Base-by-base conservation (phyloP, 805 yeast species). In the Teunomyces stri region DNA sequence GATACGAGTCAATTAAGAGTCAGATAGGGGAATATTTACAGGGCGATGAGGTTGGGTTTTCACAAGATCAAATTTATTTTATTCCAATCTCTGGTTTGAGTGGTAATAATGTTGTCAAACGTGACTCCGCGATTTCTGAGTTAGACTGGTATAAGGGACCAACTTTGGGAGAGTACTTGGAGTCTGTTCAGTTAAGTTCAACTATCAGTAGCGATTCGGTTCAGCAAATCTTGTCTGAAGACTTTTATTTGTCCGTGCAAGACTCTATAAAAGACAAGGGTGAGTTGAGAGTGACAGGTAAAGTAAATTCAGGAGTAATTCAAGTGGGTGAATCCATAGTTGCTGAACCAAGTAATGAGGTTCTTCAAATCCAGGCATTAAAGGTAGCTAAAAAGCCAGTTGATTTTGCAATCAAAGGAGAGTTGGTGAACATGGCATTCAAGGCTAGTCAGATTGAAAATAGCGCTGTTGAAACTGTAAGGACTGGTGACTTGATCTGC, bases 1-100 rank as follows among this genome's bases (percentile, higher is more conserved):
- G 87, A 41, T 87, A 69, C 54, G 69, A 72, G 0, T 76, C 75
- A 36, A 83, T 87, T 46, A 59, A 64, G 48, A 61, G 61, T 5
- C 78, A 79, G 52, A 60, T 87, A 47, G 54, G 61, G 3, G 79
- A 74, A 38, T 84, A 76, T 58, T 68, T 87, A 53, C 60, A 69
- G 3, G 61, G 71, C n/a, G 58, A 56, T 1, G 78, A 75, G 10
- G 78, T 84, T 27, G 84, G 84, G 0, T 87, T 74, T 56, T 43
- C 56, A 3, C 41, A 52, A 2, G 66, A 74, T 36, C 63, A 68
- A 42, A 56, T 85, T 2, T 58, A 64, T 2, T 85, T 80, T 51
- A 70, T 87, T 2, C 94, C 95, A 2, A 77, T 84, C 22, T 81
- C 88, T 7, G 95, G 92, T 0, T 72, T 82, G 41, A 62, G 75